Evolutionary conservation across 2,329 filamentous ascomycete genomes (phyloP), one percentile per base, ranked within the genome.

Genomic region (Cladophialophora psammophila): DNA sequence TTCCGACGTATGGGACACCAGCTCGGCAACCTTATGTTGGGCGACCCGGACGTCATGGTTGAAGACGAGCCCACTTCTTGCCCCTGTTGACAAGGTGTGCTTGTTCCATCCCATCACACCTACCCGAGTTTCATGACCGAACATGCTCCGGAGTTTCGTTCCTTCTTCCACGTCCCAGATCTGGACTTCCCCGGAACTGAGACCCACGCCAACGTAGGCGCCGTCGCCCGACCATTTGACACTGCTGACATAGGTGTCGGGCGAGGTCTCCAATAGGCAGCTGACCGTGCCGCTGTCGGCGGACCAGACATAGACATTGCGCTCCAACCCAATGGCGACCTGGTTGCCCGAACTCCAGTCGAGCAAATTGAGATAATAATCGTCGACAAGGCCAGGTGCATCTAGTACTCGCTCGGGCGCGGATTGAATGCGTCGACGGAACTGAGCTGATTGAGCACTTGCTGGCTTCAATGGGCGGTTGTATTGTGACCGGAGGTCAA

Each of bases 61-160:
- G 71, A 74, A 74, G 74, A 99, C 93, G 54, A 97, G 90, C 31
- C 95, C 95, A 72, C 92, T 96, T 77, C 95, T 92, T 65, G 95
- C 93, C 72, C 95, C 95, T 26, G 94, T 97, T 45, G 95, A 98
- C 60, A 99, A 87, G 65, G 96, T 88, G 82, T 98, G 95, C 87
- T 98, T 98, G 86, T 93, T 97, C 95, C 95, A 99, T 76, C 94
- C 93, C 94, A 98, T 97, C 72, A 97, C 94, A 77, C 94, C 93
- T 71, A 99, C 94, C 63, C 95, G 94, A 45, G 93, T 94, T 76
- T 98, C 94, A 78, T 99, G 95, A 68, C 95, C 95, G 78, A 93
- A 91, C 95, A 99, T 99, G 85, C 93, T 97, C 79, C 95, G 94
- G 67, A 99, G 90, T 87, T 98, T 98, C 76, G 89, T 90, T 69